Percentiles rank a stretch among this genome's conserved stretches.
These are phyloP conservation scores for Podochytrium sp. DNA, from an alignment of 192 early-diverging fungal species.

Conservation along the genomic window DNA sequence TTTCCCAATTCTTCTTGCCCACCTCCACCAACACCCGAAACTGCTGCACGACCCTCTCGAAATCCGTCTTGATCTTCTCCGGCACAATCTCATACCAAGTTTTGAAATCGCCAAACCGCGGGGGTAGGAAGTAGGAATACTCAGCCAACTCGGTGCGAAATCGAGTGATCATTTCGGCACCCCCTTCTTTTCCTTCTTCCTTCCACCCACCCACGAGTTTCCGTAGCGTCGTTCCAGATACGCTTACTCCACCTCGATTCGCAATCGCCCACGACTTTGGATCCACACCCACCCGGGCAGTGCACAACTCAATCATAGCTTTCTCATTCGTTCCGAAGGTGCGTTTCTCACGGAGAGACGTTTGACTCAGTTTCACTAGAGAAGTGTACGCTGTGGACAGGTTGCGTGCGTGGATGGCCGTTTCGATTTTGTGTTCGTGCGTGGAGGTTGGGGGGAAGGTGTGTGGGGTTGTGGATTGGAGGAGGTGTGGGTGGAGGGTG, in stretches of 20 bases:
- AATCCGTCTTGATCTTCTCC: conserved; percentile 28
- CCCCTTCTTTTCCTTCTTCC: conserved; percentile 29
- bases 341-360: conserved; percentile 30
- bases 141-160: conserved; percentile 45
- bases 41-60: conserved; percentile 44
- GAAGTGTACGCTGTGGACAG: conserved; percentile 38
- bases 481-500: conserved; percentile 42
- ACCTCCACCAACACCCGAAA: conserved; percentile 40
- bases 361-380: conserved; percentile 34
- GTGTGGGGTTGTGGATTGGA: conserved; percentile 40
- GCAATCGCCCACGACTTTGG: conserved; percentile 44
- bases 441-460: conserved; percentile 27
- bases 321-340: conserved; percentile 41
- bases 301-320: conserved; percentile 54
- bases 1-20: conserved; percentile 44
- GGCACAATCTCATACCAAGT: conserved; percentile 41
- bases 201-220: conserved; percentile 9
- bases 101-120: conserved; percentile 39
- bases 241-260: neutral
- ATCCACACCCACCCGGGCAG: conserved; percentile 34
- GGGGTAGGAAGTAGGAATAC: conserved; percentile 46
- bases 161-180: conserved; percentile 34
- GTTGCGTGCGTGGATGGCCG: conserved; percentile 42
- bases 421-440: conserved; percentile 46
- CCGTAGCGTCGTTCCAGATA: neutral